Base-by-base conservation (phyloP, 495 filamentous ascomycete species). In the Tuber aestivum region DNA sequence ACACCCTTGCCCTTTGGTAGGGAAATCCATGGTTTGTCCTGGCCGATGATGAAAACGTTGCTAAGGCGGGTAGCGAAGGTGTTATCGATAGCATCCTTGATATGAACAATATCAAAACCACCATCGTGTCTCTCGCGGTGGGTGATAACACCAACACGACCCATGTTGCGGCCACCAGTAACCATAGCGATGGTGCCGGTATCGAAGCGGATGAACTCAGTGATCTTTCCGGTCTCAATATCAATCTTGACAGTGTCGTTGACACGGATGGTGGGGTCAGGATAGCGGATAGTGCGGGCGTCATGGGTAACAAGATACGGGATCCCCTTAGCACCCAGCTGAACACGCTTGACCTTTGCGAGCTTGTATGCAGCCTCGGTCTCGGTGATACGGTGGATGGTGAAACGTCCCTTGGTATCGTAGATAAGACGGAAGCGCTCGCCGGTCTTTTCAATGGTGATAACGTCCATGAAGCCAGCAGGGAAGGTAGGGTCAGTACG, bases 261-360 rank as follows among this genome's bases (percentile, higher is more conserved):
- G 88, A 99, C 95, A 89, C 95, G 95, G 90, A 99, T 95, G 76
- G 90, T 85, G 41, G 96, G 95, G 87, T 99, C 95, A 76, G 95
- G 96, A 90, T 97, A 99, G 82, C 95, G 95, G 88, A 99, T 97
- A 86, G 96, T 99, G 93, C 95, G 91, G 87, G 96, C 95, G 93
- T 99, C 95, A 91, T 98, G 96, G 93, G 96, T 98, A 92, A 98
- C 95, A 92, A 97, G 97, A 93, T 97, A 98, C 93, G 95, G 95
- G 90, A 99, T 95, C 87, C 95, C 95, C 87, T 95, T 96, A 86
- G 93, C 93, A 89, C 95, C 96, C 83, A 99, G 91, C 89, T 99
- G 96, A 68, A 98, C 95, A 82, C 94, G 90, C 92, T 97, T 97
- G 89, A 98, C 96, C 89, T 98, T 99, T 87, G 94, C 94, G 78